These are phyloP conservation scores for Saturnispora dispora DNA, from an alignment of 805 yeast species.

Conservation along the genomic window DNA sequence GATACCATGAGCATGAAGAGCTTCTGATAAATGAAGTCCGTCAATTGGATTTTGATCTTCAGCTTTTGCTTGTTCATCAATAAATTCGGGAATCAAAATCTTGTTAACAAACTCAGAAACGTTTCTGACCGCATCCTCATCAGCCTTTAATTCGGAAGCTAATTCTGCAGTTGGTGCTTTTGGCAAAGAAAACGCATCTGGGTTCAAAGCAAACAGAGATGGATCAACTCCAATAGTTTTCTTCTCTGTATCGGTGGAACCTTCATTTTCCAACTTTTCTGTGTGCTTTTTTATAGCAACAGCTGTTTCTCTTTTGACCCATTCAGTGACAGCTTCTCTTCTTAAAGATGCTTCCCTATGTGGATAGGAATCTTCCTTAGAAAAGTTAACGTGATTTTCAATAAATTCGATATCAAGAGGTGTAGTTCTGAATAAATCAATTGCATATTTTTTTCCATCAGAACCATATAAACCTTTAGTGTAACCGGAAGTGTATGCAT, in stretches of 20 bases:
- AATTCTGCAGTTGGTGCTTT: conserved; percentile 31
- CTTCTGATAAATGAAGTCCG: conserved; percentile 61
- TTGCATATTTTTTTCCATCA: conserved; percentile 75
- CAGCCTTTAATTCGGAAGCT: conserved; percentile 33
- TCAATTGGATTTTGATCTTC: conserved; percentile 59
- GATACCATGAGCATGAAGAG: conserved; percentile 75
- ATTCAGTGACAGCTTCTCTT: conserved; percentile 81
- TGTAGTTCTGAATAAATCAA: conserved; percentile 76
- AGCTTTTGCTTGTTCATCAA: conserved; percentile 45
- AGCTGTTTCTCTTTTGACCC: conserved; percentile 72
- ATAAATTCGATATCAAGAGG: conserved; percentile 78
- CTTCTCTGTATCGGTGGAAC: conserved; percentile 27
- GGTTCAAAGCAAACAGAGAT: conserved; percentile 55
- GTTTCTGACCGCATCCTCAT: conserved; percentile 56
- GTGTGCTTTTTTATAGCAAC: conserved; percentile 41
- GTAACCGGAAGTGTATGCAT: conserved; percentile 61
- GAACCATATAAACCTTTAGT: conserved; percentile 80
- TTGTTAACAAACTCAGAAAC: conserved; percentile 55
- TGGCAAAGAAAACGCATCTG: conserved; percentile 59
- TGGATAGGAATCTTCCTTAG: conserved; percentile 54
- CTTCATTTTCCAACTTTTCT: conserved; percentile 30
- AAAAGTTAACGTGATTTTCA: conserved; percentile 43
- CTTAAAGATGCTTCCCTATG: conserved; percentile 73
- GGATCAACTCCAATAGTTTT: conserved; percentile 45
- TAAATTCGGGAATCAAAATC: conserved; percentile 52